A percentile compares a stretch with the other conserved stretches of the same genome.
These are phyloP conservation scores for Lolium perenne DNA, from an alignment of 176 grass and related monocot species.

Conservation along the genomic window DNA sequence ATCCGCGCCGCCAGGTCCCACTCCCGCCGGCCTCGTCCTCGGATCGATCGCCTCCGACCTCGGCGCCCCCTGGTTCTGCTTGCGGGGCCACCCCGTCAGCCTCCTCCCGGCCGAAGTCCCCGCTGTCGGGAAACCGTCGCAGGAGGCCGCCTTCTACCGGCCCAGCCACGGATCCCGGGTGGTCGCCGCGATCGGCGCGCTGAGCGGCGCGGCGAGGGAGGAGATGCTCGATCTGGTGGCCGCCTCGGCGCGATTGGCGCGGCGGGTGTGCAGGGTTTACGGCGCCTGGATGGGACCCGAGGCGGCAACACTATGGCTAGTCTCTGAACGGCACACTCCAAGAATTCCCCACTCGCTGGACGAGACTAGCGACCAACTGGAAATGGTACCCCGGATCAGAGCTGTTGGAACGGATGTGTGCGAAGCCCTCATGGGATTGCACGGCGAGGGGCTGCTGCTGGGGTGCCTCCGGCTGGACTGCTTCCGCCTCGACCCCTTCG, in stretches of 20 bases:
- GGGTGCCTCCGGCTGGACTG: conserved; percentile 71
- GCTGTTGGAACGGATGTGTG: conserved; percentile 64
- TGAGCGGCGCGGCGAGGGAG: conserved; percentile 51
- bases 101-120: conserved; percentile 30
- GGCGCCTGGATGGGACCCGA: conserved; percentile 65
- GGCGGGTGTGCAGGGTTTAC: conserved; percentile 66
- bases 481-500: conserved; percentile 63
- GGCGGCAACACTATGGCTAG: conserved; percentile 61
- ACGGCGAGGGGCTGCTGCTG: conserved; percentile 57
- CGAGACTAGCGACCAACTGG: conserved; percentile 24
- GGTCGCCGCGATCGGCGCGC: conserved; percentile 31
- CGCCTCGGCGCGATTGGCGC: conserved; percentile 42
- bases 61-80: conserved; percentile 36
- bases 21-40: conserved; percentile 34
- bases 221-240: conserved; percentile 60
- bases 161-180: conserved; percentile 44
- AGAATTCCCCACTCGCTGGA: conserved; percentile 25
- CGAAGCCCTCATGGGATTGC: conserved; percentile 70
- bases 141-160: conserved; percentile 41
- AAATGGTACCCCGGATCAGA: conserved; percentile 46
- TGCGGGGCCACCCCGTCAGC: conserved; percentile 35
- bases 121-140: not conserved
- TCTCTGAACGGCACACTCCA: conserved; percentile 58
- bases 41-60: conserved; percentile 55
- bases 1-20: conserved; percentile 10